Conservation (phyloP, 2,329 filamentous ascomycete genomes). For the Cordyceps fumosorosea region DNA sequence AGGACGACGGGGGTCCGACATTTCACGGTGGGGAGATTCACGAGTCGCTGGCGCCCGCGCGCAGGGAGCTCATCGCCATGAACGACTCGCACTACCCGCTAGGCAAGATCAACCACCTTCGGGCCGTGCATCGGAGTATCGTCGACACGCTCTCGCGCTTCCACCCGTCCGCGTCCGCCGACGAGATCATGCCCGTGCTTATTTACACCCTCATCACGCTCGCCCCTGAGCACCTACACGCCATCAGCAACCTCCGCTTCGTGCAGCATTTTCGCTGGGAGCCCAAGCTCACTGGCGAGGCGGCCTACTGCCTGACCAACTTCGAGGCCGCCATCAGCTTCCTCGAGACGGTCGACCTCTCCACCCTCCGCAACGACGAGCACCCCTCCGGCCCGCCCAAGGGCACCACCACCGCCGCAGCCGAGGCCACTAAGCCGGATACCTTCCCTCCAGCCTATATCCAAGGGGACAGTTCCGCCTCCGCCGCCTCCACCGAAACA, state of each 20-base stretch:
- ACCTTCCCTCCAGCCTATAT: slow-evolving; percentile 53
- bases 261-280: slow-evolving; percentile 86
- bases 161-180: slow-evolving; percentile 77
- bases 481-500: slow-evolving; percentile 25
- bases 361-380: slow-evolving; percentile 79
- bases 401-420: slow-evolving; percentile 31
- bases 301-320: slow-evolving; percentile 93
- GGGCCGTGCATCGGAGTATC: slow-evolving; percentile 85
- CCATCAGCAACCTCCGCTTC: slow-evolving; percentile 91
- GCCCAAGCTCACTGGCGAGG: slow-evolving; percentile 83
- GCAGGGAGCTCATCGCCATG: slow-evolving; percentile 69
- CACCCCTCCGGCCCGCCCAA: slow-evolving; percentile 61
- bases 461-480: slow-evolving; percentile 31
- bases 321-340: slow-evolving; percentile 93
- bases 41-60: slow-evolving; percentile 64
- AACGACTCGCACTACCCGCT: slow-evolving; percentile 79
- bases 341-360: slow-evolving; percentile 88
- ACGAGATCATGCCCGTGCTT: slow-evolving; percentile 93
- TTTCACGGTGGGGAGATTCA: slow-evolving; percentile 57
- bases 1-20: slow-evolving; percentile 25
- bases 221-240: slow-evolving; percentile 75
- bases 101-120: slow-evolving; percentile 84
- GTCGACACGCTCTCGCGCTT: slow-evolving; percentile 73
- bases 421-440: slow-evolving; percentile 39
- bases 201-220: slow-evolving; percentile 95